Evolutionary conservation across 192 early-diverging fungal species (phyloP), one percentile per base, ranked within the genome.

Genomic region (Umbelopsis vinacea): DNA sequence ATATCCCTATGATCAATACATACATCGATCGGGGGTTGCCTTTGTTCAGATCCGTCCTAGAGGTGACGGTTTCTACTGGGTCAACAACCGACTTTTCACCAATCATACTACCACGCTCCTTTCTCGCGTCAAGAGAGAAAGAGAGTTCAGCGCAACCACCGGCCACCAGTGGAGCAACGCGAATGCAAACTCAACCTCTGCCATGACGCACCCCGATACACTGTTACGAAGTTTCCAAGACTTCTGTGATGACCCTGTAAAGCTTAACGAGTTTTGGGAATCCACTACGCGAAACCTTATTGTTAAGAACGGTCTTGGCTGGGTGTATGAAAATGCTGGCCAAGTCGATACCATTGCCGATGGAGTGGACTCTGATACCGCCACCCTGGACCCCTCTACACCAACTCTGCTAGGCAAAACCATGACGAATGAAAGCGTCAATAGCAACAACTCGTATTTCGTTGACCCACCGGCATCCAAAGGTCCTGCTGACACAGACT

Each of bases 1-100:
- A 3, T 94, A 91, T 78, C 84, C 85, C 76, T 85, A 93, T 74
- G 92, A 93, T 53, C 97, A 99, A 77, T 98, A 91, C 71, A 88
- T 97, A 21, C 96, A 97, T 80, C 83, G 94, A 33, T 89, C 90
- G 0, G 97, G 97, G 2, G 89, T 92, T 9, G 96, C 95, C 2
- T 97, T 97, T 85, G 89, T 99, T 50, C 96, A 97, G 74, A 93
- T 99, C 24, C 84, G 86, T 4, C 86, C 90, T 5, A 52, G 33
- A 14, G 87, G 87, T 4, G 78, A 87, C 69, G 91, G 90, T n/a
- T 95, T 96, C 57, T 84, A 89, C 53, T 98, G 96, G 96, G 87
- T 95, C 17, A 92, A 92, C 71, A 98, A 98, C 76, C 83, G 92
- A 29, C 75, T 96, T 53, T 81, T 89, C 68, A 87, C 88, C 21